Conservation (phyloP, 306 rosid genomes). For the Vachellia collinsii region DNA sequence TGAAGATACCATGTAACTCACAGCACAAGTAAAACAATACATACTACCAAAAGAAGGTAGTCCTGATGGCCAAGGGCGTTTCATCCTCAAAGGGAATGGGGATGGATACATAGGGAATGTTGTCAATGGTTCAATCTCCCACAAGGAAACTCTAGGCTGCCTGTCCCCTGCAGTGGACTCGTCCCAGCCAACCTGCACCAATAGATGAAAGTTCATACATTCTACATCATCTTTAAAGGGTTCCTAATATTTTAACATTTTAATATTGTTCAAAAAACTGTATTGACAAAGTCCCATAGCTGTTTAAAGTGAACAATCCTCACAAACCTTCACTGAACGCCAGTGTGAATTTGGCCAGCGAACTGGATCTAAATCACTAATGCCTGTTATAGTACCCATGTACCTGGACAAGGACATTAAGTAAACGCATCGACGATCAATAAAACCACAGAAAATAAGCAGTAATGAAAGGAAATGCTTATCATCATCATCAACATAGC, state of each 20-base stretch:
- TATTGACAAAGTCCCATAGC: constrained; percentile 24
- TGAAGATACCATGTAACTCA: constrained; percentile 14
- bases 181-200: constrained; percentile 91
- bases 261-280: constrained; percentile 32
- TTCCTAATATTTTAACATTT: constrained; percentile 3
- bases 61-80: constrained; percentile 92
- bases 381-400: constrained; percentile 83
- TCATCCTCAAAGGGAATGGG: constrained; percentile 78
- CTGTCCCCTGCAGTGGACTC: constrained; percentile 94
- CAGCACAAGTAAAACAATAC: constrained; percentile 19
- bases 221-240: constrained; percentile 8
- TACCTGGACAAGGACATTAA: constrained; percentile 52
- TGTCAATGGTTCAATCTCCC: constrained; percentile 94
- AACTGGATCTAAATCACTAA: constrained; percentile 68
- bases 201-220: constrained; percentile 27
- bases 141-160: constrained; percentile 90
- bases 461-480: neutral
- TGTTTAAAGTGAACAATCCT: constrained; percentile 32
- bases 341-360: constrained; percentile 82
- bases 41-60: constrained; percentile 77
- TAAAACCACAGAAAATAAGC: neutral
- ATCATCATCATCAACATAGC: neutral
- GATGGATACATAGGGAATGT: constrained; percentile 94
- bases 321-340: constrained; percentile 83
- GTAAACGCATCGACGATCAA: constrained; percentile 2